A percentile compares a stretch with the other conserved stretches of the same genome.
These are phyloP conservation scores for Globisporangium heterothallicum DNA, from an alignment of 352 stramenopile genomes.

Conservation along the genomic window DNA sequence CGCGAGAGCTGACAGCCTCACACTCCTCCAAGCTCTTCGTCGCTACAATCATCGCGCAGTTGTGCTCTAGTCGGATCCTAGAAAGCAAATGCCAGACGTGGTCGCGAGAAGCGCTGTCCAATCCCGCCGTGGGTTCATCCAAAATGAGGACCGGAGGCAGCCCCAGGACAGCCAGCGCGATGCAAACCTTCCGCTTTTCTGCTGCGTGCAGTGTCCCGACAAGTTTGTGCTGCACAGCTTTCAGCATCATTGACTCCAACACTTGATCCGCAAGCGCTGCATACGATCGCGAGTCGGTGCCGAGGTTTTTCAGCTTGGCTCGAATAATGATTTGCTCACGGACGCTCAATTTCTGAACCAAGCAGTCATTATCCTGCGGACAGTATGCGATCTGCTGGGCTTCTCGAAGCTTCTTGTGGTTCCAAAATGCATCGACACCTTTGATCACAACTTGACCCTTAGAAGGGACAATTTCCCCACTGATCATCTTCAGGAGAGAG, in stretches of 20 bases:
- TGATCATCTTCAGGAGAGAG: constrained; percentile 16
- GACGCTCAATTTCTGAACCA: constrained; percentile 77
- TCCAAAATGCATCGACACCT: constrained; percentile 17
- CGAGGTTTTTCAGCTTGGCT: too few relatives aligned
- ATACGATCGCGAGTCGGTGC: constrained; percentile 30
- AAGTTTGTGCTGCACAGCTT: constrained; percentile 60
- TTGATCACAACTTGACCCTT: constrained; percentile 12
- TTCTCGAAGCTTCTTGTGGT: constrained; percentile 15
- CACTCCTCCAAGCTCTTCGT: constrained; percentile 97
- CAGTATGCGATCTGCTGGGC: constrained; percentile 61
- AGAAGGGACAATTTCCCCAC: constrained; percentile 13
- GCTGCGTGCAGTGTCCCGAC: constrained; percentile 55
- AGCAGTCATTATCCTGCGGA: constrained; percentile 36
- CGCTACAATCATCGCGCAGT: constrained; percentile 88
- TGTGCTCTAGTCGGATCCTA: constrained; percentile 58
- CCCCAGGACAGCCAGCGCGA: constrained; percentile 92
- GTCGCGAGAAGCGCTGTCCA: constrained; percentile 91
- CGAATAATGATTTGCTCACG: constrained; percentile 81
- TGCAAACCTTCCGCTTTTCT: constrained; percentile 91
- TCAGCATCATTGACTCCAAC: constrained; percentile 53
- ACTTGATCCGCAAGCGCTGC: constrained; percentile 53
- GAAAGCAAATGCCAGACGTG: constrained; percentile 95
- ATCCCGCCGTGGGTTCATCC: constrained; percentile 86
- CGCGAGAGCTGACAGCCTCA: constrained; percentile 92
- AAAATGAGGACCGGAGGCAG: constrained; percentile 84